Conservation (phyloP, 352 stramenopile genomes). For the Phytophthora quininea region DNA sequence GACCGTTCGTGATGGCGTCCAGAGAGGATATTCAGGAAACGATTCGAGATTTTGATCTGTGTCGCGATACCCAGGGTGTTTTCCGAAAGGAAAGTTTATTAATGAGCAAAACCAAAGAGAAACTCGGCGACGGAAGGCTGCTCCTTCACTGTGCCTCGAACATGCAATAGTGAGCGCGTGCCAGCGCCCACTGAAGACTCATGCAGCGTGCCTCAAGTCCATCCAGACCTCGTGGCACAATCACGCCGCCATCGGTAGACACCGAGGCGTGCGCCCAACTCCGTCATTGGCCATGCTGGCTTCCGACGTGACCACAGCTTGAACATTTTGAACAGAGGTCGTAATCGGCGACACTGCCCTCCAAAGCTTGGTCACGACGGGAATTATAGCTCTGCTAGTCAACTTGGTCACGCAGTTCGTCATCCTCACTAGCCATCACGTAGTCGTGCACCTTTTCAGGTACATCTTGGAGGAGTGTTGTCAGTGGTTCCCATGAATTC, state of each 20-base stretch:
- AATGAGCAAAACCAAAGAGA: neutral
- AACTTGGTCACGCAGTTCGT: neutral
- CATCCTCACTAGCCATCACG: neutral
- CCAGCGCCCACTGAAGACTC: no score
- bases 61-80: neutral
- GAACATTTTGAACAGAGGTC: no score
- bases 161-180: no score
- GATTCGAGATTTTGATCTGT: constrained; percentile 51
- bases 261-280: no score
- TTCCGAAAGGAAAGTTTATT: neutral
- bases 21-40: constrained; percentile 51
- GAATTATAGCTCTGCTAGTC: neutral
- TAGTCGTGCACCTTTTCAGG: neutral
- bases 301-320: no score
- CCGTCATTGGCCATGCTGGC: no score
- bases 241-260: no score
- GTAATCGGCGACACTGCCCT: neutral
- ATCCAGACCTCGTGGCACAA: no score
- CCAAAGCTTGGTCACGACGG: neutral
- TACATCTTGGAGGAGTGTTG: constrained; percentile 4
- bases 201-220: no score
- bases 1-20: constrained; percentile 75
- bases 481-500: neutral
- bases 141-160: no score
- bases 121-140: neutral